These are phyloP conservation scores for Nepenthes alata DNA, from an alignment of 179 eudicot species.

Conservation along the genomic window DNA sequence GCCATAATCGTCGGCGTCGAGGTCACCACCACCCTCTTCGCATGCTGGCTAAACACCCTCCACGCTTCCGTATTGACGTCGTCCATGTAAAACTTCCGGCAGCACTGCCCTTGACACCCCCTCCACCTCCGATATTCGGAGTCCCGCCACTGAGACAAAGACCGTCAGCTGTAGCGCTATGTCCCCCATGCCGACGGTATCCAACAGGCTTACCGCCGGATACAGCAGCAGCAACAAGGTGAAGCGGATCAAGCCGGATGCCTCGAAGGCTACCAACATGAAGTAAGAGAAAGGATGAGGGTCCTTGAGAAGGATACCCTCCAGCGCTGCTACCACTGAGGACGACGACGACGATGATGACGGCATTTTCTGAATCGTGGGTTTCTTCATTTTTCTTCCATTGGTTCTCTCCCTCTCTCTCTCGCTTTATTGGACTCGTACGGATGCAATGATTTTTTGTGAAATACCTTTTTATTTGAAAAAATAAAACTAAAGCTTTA, in stretches of 20 bases:
- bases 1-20: conserved; percentile 76
- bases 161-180: conserved; percentile 37
- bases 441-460: no score
- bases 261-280: conserved; percentile 91
- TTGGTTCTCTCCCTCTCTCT: no score
- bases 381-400: no score
- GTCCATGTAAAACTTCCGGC: conserved; percentile 76
- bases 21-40: conserved; percentile 67
- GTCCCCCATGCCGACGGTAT: conserved; percentile 21
- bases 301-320: conserved; percentile 58
- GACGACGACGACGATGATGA: conserved; percentile 4
- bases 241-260: conserved; percentile 73
- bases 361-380: no score
- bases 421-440: no score
- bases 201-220: conserved; percentile 47
- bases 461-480: no score
- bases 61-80: conserved; percentile 68
- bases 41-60: conserved; percentile 46
- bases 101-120: conserved; percentile 85
- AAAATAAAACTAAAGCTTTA: no score
- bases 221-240: conserved; percentile 42
- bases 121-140: conserved; percentile 56
- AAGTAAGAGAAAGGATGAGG: conserved; percentile 71
- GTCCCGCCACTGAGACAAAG: conserved; percentile 55
- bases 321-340: conserved; percentile 52